phyloP scores from a whole-genome alignment of 2,329 filamentous ascomycete genomes.

The Ophiocordyceps sinensis region DNA sequence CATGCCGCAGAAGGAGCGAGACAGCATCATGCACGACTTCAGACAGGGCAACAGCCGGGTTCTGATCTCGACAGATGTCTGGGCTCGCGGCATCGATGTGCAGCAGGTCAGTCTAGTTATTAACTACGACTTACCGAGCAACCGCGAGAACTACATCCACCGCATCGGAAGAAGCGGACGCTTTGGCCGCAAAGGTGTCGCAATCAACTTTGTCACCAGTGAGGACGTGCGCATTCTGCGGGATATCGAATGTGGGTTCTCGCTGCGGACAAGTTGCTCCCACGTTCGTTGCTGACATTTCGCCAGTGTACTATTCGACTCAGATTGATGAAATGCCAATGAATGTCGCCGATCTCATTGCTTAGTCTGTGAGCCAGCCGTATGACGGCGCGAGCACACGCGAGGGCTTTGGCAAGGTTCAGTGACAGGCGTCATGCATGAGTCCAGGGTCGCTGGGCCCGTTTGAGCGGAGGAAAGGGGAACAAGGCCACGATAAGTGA shows the following conservation, averaged over 20 bases:
- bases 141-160: conserved; percentile 99
- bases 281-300: conserved; percentile 15
- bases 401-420: background rate
- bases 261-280: background rate
- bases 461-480: conserved; percentile 3
- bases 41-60: conserved; percentile 92
- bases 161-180: conserved; percentile 90
- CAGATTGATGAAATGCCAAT: conserved; percentile 99
- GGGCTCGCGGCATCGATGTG: conserved; percentile 96
- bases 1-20: conserved; percentile 96
- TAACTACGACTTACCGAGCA: conserved; percentile 96
- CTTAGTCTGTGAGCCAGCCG: conserved; percentile 18
- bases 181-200: conserved; percentile 95
- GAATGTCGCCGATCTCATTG: conserved; percentile 60
- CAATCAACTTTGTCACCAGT: conserved; percentile 98
- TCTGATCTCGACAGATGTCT: conserved; percentile 92
- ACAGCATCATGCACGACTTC: conserved; percentile 99
- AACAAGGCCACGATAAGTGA: background rate
- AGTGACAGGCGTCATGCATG: background rate
- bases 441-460: background rate
- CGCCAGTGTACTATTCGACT: conserved; percentile 76
- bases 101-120: conserved; percentile 97
- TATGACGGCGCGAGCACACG: background rate
- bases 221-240: conserved; percentile 95
- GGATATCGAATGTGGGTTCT: conserved; percentile 74